Evolutionary conservation across 2,329 filamentous ascomycete genomes (phyloP), one percentile per base, ranked within the genome.

Genomic region (Diaporthe sp.): DNA sequence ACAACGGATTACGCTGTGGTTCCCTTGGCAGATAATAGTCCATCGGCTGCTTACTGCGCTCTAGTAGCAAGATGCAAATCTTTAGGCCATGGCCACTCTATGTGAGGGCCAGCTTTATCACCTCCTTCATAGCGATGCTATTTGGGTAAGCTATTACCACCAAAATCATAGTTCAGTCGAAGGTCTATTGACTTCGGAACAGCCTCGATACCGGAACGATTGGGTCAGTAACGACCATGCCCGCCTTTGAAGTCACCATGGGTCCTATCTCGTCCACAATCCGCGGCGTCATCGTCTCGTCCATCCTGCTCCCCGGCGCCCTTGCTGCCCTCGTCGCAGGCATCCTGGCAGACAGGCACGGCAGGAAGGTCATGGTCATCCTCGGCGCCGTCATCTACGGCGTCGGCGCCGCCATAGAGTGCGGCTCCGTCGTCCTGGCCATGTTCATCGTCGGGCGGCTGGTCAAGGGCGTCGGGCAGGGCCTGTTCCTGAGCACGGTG

Each of bases 261-360:
- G 90, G 90, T 4, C 81, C 84, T 19, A 85, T 89, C 58, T 89
- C 88, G 1, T 84, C 90, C 0, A 88, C 87, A 0, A 79, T 92
- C 1, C 90, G 90, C 77, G 91, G 91, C 0, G 82, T 92, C 3
- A 86, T 91, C 9, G 90, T 92, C 22, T 92, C 91, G 0, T 88
- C 87, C 0, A 89, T 92, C 61, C 84, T 92, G 30, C 85, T 92
- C 33, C 87, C 90, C 0, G 91, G 89, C 8, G 90, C 89, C 0
- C 81, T 92, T 17, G 88, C 90, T 0, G 90, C 91, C 0, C 85
- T 92, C 33, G 85, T 92, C 47, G 89, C 90, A 0, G 87, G 91
- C 2, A 84, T 87, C 58, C 83, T 92, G 2, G 88, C 85, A 10
- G 87, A 87, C 77, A 85, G 81, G 73, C 87, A 89, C 25, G 91